Conservation (phyloP, 768 basidiomycete species). For the Hysterangium stoloniferum region DNA sequence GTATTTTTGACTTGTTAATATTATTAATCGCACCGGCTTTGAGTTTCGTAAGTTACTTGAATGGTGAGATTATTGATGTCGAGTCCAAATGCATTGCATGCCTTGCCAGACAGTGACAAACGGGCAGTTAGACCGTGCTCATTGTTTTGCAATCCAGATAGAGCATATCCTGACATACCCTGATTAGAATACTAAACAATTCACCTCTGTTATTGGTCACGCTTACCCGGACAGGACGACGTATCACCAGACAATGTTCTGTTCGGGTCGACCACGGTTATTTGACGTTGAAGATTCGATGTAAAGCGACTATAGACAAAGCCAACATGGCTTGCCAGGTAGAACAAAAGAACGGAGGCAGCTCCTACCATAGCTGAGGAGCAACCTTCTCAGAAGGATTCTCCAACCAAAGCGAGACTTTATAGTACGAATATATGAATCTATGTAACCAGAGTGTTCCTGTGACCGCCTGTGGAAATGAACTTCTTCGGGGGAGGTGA, state of each 20-base stretch:
- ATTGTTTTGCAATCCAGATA: slow-evolving; percentile 37
- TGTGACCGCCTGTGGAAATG: too few relatives aligned
- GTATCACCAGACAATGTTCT: slow-evolving; percentile 5
- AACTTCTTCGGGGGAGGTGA: too few relatives aligned
- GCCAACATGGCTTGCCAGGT: slow-evolving; percentile 1
- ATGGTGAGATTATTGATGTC: slow-evolving; percentile 56
- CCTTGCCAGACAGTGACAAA: slow-evolving; percentile 43
- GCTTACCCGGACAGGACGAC: slow-evolving; percentile 5
- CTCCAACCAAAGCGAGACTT: too few relatives aligned
- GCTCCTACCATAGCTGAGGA: too few relatives aligned
- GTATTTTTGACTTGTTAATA: neutral
- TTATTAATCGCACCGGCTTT: slow-evolving; percentile 32
- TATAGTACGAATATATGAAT: too few relatives aligned
- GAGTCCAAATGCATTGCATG: slow-evolving; percentile 59
- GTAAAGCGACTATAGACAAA: neutral
- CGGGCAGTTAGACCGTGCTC: slow-evolving; percentile 45
- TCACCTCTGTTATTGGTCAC: neutral
- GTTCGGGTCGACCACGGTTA: neutral
- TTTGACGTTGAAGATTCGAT: neutral
- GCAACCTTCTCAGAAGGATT: too few relatives aligned
- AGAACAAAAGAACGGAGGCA: neutral
- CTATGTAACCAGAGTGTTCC: too few relatives aligned
- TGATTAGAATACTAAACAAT: neutral
- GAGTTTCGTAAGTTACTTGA: slow-evolving; percentile 57
- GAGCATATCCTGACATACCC: slow-evolving; percentile 40